Evolutionary conservation across 768 basidiomycete species (phyloP), one percentile per base, ranked within the genome.

Genomic region (Rhizopogon rudus): DNA sequence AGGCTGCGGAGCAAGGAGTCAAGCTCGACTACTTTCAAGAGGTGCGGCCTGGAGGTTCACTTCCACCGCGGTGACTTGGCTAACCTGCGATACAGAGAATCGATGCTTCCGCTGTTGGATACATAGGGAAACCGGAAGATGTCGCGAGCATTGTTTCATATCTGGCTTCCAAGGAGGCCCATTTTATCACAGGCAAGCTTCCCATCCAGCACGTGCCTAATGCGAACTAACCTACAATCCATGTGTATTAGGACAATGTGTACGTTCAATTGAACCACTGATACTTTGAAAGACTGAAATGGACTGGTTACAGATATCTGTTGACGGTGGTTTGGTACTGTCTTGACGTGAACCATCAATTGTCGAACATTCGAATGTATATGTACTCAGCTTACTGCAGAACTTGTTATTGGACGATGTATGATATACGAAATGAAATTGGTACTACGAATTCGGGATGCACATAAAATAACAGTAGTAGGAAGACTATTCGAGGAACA

Each of bases 91-190:
- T 6, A 22, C 41, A 28, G 35, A 35, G 10, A 35, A 35, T 13
- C 35, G 9, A 14, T 16, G 49, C 17, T 14, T 49, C 35, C 39
- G 46, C 61, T 17, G 51, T 64, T 25, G 52, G 60, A 49, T 39
- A 52, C 4, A 40, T 51, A 0, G 71, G 67, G 22, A 57, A 68
- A 37, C 67, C 72, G 5, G 67, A 73, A 37, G 72, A 73, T 39
- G 53, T 74, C 9, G 72, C 75, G 25, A 60, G 61, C 8, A n/a
- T 69, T 5, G 71, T 74, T 0, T 73, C 73, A 8, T 75, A 66
- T 51, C 61, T 75, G 14, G 72, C 65, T 5, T 73, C 72, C 8
- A 66, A 71, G 20, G 70, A 67, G n/a, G 65, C 73, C 5, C 63
- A 67, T 14, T 72, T 72, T 52, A 62, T 75, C 12, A 75, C 72